Evolutionary conservation across 192 early-diverging fungal genomes (phyloP).

Genomic region (Mortierella antarctica): DNA sequence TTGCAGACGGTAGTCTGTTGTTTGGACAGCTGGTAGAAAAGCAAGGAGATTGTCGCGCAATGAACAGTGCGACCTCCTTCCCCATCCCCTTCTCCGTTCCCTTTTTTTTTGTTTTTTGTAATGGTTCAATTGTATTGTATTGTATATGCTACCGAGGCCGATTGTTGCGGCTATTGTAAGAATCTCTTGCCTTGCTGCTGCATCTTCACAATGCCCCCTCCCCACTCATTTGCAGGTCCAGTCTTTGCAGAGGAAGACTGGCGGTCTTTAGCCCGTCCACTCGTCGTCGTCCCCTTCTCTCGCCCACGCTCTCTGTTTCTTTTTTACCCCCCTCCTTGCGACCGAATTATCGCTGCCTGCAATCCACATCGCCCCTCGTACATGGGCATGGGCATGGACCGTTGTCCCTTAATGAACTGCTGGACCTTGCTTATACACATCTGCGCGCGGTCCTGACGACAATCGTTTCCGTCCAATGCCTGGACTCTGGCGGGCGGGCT

Average conservation of each 20-base stretch:
- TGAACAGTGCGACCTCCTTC: constrained; percentile 18
- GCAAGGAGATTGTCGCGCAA: constrained; percentile 16
- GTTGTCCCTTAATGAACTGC: constrained; percentile 14
- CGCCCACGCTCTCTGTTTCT: too few relatives aligned
- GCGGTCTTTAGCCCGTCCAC: background rate
- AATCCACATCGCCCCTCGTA: constrained; percentile 3
- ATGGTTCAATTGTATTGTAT: too few relatives aligned
- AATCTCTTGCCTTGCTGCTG: too few relatives aligned
- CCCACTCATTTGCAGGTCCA: constrained; percentile 16
- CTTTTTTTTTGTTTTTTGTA: constrained; percentile 14
- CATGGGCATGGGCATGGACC: background rate
- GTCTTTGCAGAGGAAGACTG: background rate
- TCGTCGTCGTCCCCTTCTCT: constrained; percentile 5
- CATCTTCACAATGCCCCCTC: background rate
- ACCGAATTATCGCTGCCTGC: background rate
- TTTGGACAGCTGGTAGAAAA: constrained; percentile 1
- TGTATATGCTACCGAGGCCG: too few relatives aligned
- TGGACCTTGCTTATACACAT: background rate
- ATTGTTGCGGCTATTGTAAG: too few relatives aligned
- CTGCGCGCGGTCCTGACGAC: too few relatives aligned
- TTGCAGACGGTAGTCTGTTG: constrained; percentile 1
- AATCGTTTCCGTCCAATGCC: too few relatives aligned
- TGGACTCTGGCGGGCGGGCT: background rate
- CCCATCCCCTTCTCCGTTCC: constrained; percentile 23
- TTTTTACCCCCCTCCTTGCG: constrained; percentile 6